Evolutionary conservation across 768 basidiomycete genomes (phyloP).

Genomic region (Polyporus arcularius): DNA sequence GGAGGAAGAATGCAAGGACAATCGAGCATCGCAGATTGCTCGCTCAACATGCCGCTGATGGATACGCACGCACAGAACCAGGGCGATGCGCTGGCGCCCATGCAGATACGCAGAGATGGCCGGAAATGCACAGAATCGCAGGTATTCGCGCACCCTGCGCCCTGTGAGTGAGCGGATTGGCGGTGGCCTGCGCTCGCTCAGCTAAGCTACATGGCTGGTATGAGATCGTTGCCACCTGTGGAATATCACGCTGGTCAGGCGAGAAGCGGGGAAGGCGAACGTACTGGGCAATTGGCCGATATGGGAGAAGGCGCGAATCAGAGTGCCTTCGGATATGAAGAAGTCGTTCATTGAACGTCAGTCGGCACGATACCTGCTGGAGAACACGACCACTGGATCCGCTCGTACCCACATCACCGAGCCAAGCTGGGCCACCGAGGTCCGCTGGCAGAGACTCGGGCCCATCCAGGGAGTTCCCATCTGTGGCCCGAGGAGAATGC

Average conservation of each 20-base stretch:
- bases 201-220: not conserved
- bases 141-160: conserved; percentile 7
- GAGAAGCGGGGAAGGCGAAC: not conserved
- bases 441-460: too few relatives aligned
- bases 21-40: not conserved
- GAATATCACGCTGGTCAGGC: not conserved
- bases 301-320: not conserved
- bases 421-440: not conserved
- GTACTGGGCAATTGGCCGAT: not conserved
- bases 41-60: not conserved
- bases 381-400: not conserved
- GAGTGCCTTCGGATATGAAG: not conserved
- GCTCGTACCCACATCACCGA: not conserved
- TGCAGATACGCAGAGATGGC: not conserved
- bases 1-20: conserved; percentile 12
- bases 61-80: conserved; percentile 5
- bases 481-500: too few relatives aligned
- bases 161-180: not conserved
- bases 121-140: not conserved
- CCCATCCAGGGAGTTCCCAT: too few relatives aligned
- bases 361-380: not conserved
- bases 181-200: not conserved
- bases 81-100: conserved; percentile 1
- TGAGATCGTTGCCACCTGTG: conserved; percentile 1
- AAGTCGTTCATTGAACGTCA: not conserved